Percentiles rank a stretch among this genome's conserved stretches.
Conservation (phyloP, 768 basidiomycete genomes). For the Mrakia gelida region DNA sequence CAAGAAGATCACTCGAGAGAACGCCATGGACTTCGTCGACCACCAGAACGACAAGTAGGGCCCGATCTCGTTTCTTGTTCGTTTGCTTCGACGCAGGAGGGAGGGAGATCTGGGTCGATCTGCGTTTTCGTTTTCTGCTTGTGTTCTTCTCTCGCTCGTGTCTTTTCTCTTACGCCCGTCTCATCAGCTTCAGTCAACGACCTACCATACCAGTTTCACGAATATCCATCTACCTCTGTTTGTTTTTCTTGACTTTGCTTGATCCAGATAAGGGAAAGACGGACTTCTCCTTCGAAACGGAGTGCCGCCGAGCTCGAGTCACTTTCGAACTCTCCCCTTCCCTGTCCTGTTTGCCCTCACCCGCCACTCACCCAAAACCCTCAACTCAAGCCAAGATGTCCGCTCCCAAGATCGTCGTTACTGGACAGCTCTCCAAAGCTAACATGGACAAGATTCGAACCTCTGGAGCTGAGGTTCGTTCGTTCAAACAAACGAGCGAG, state of each 20-base stretch:
- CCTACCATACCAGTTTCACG: neutral
- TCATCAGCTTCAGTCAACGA: neutral
- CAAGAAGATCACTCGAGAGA: conserved; percentile 75
- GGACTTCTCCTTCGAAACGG: too few relatives aligned
- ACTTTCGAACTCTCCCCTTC: neutral
- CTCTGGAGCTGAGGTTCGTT: conserved; percentile 18
- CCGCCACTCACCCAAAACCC: neutral
- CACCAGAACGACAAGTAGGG: conserved; percentile 23
- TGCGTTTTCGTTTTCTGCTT: neutral
- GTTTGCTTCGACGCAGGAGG: neutral
- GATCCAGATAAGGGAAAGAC: too few relatives aligned
- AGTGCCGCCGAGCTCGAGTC: too few relatives aligned
- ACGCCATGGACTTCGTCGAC: conserved; percentile 92
- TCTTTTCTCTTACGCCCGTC: neutral
- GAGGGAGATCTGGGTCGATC: neutral
- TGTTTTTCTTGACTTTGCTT: too few relatives aligned
- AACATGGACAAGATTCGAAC: conserved; percentile 36
- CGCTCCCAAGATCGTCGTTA: conserved; percentile 39
- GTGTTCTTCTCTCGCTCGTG: neutral
- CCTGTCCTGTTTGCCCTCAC: neutral
- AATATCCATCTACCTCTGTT: too few relatives aligned
- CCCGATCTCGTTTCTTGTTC: neutral
- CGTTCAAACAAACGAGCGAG: neutral
- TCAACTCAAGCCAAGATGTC: neutral
- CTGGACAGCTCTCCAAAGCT: conserved; percentile 35